These are phyloP conservation scores for Irpex sp. DNA, from an alignment of 1,284 basidiomycete species.

Conservation along the genomic window DNA sequence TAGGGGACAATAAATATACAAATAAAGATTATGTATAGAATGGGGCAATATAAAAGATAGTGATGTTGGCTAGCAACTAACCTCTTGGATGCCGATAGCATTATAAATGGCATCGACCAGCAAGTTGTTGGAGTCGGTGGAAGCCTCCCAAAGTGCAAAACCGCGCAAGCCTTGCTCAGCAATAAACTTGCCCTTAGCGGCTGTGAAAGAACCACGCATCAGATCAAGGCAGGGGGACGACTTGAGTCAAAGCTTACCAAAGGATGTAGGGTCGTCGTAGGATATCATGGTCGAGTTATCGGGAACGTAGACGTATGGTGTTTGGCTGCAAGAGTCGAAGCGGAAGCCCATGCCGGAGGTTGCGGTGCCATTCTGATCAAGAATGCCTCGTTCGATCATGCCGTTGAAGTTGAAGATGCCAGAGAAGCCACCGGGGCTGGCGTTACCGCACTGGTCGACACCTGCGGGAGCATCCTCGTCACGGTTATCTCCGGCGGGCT, in stretches of 20 bases:
- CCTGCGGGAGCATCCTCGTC: slow-evolving; percentile 27
- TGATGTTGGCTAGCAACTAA: slow-evolving; percentile 13
- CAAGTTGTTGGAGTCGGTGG: slow-evolving; percentile 53
- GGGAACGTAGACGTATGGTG: slow-evolving; percentile 44
- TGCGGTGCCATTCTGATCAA: slow-evolving; percentile 32
- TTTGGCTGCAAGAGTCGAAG: slow-evolving; percentile 46
- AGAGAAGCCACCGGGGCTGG: slow-evolving; percentile 24
- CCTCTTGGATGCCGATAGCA: slow-evolving; percentile 22
- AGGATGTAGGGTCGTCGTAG: slow-evolving; percentile 37
- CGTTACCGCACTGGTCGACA: slow-evolving; percentile 36
- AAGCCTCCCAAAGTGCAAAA: slow-evolving; percentile 63
- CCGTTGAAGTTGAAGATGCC: slow-evolving; percentile 41
- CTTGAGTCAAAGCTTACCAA: slow-evolving; percentile 15
- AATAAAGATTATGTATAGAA: background rate
- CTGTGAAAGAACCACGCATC: slow-evolving; percentile 27
- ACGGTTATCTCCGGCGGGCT: slow-evolving; percentile 42
- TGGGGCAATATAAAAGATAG: background rate
- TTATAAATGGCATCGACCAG: slow-evolving; percentile 50
- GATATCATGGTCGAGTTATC: slow-evolving; percentile 35
- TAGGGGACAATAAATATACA: background rate
- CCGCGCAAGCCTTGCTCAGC: slow-evolving; percentile 46
- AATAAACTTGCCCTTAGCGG: slow-evolving; percentile 58
- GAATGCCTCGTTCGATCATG: slow-evolving; percentile 36
- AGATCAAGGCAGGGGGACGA: slow-evolving; percentile 29
- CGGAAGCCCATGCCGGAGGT: slow-evolving; percentile 36